phyloP scores from a whole-genome alignment of 768 basidiomycete species.

The Hypholoma sublateritium region DNA sequence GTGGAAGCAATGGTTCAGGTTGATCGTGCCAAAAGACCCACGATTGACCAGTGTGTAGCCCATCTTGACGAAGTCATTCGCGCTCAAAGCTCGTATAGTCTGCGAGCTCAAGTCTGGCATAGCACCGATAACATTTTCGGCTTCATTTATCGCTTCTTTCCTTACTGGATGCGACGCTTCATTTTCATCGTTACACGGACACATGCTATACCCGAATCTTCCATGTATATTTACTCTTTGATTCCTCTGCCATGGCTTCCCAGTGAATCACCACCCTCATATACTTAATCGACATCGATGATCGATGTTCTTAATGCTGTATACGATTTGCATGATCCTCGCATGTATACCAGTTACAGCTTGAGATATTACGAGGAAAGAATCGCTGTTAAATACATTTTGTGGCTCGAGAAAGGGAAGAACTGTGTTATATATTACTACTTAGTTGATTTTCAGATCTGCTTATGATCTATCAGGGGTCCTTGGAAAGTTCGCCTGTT shows the following conservation, averaged over 20 bases:
- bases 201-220: constrained; percentile 7
- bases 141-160: constrained; percentile 6
- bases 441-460: no score
- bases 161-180: constrained; percentile 9
- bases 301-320: no score
- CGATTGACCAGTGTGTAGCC: constrained; percentile 32
- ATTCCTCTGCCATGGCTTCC: no score
- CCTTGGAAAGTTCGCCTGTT: not conserved
- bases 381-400: no score
- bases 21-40: constrained; percentile 36
- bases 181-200: constrained; percentile 7
- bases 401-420: no score
- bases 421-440: no score
- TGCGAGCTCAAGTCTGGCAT: constrained; percentile 10
- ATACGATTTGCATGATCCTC: no score
- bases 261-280: no score
- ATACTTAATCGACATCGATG: no score
- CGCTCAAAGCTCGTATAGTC: constrained; percentile 9
- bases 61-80: constrained; percentile 24
- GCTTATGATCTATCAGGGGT: no score
- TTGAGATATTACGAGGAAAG: no score
- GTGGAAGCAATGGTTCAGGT: constrained; percentile 35
- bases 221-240: not conserved
- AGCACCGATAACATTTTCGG: constrained; percentile 11
- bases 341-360: no score